A percentile compares a stretch with the other conserved stretches of the same genome.
These are phyloP conservation scores for Alternaria postmessia DNA, from an alignment of 2,329 filamentous ascomycete genomes.

Conservation along the genomic window DNA sequence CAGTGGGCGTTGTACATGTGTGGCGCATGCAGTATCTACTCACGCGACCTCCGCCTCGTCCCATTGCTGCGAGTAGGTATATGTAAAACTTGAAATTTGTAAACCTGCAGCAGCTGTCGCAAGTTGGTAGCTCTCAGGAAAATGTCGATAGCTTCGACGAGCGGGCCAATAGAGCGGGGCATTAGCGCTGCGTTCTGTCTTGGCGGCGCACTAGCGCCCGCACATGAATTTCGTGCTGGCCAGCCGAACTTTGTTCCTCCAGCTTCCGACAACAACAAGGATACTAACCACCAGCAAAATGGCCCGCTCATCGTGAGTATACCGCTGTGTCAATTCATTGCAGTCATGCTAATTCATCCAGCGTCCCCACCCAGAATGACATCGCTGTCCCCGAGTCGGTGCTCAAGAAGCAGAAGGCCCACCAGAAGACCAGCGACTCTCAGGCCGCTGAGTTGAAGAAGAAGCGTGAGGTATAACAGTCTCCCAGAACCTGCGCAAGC, in stretches of 20 bases:
- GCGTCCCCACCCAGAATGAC: constrained; percentile 92
- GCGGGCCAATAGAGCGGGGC: constrained; percentile 19
- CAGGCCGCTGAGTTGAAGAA: constrained; percentile 80
- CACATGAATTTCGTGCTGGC: constrained; percentile 34
- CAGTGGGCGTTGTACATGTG: constrained; percentile 14
- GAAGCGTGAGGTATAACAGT: constrained; percentile 85
- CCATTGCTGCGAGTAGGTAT: constrained; percentile 34
- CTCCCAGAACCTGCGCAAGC: constrained; percentile 48
- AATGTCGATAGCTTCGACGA: constrained; percentile 34
- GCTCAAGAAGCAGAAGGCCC: constrained; percentile 99
- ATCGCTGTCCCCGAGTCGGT: constrained; percentile 98
- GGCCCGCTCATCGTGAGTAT: constrained; percentile 48
- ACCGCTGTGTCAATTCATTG: background rate
- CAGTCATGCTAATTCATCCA: constrained; percentile 37
- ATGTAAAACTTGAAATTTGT: constrained; percentile 9
- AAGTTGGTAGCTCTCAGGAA: constrained; percentile 34
- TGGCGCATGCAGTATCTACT: constrained; percentile 18
- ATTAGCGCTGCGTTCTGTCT: constrained; percentile 21
- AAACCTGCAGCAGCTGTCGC: constrained; percentile 28
- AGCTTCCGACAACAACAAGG: constrained; percentile 40
- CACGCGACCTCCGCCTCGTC: constrained; percentile 38
- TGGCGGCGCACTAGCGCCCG: constrained; percentile 37
- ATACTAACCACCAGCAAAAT: constrained; percentile 50
- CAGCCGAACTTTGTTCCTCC: constrained; percentile 26
- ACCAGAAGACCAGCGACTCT: constrained; percentile 97